phyloP scores from a whole-genome alignment of 495 filamentous ascomycete genomes.

The Tetracladium marchalianum region DNA sequence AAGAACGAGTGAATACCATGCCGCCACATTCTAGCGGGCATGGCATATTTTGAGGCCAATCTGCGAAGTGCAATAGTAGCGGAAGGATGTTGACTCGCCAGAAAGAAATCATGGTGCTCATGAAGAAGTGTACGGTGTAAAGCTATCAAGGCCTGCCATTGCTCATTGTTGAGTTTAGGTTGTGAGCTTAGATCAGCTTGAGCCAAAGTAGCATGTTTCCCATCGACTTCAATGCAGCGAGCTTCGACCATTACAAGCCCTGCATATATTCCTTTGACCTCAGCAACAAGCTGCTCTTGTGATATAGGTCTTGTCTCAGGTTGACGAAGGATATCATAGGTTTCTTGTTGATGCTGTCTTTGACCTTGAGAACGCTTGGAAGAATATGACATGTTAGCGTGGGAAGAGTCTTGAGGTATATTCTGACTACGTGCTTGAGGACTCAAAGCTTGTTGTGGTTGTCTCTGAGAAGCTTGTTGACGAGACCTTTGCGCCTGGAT shows the following conservation, averaged over 20 bases:
- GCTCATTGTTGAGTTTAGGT: constrained; percentile 42
- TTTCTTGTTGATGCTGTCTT: constrained; percentile 1
- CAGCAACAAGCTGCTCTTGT: constrained; percentile 61
- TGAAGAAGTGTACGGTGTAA: constrained; percentile 63
- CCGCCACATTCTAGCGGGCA: constrained; percentile 81
- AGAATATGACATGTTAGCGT: no score
- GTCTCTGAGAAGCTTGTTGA: no score
- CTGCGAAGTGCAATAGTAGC: constrained; percentile 47
- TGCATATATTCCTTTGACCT: constrained; percentile 68
- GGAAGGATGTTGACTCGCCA: constrained; percentile 66
- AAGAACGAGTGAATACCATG: constrained; percentile 74
- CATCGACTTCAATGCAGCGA: constrained; percentile 64
- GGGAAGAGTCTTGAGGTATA: no score
- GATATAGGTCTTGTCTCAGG: constrained; percentile 59
- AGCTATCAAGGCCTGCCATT: constrained; percentile 66
- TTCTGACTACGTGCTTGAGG: no score
- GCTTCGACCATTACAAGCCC: constrained; percentile 71
- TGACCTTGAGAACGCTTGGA: background rate
- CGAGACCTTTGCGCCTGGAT: constrained; percentile 5
- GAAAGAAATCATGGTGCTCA: constrained; percentile 75
- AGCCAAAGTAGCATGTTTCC: constrained; percentile 31
- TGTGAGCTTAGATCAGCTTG: constrained; percentile 23
- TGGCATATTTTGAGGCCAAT: constrained; percentile 59
- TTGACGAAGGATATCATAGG: constrained; percentile 26
- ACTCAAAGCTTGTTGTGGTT: no score